Percentiles rank a stretch among this genome's conserved stretches.
These are phyloP conservation scores for Linnemannia zychae DNA, from an alignment of 192 early-diverging fungal genomes.

Conservation along the genomic window DNA sequence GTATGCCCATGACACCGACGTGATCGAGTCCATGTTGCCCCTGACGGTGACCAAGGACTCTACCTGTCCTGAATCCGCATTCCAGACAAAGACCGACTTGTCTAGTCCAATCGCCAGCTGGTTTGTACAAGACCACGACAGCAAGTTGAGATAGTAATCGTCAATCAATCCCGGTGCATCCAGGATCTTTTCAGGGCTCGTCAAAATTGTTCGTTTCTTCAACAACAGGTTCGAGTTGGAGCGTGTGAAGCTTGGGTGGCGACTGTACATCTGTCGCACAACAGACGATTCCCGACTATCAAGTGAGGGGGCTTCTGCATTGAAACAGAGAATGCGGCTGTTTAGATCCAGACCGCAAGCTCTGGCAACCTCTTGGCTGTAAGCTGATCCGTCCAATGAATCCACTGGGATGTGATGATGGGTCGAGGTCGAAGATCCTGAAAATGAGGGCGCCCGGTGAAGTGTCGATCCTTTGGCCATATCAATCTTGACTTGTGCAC, in stretches of 20 bases:
- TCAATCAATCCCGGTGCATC: slow-evolving; percentile 92
- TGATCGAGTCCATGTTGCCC: slow-evolving; percentile 66
- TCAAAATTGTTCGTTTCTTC: slow-evolving; percentile 79
- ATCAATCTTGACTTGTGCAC: slow-evolving; percentile 47
- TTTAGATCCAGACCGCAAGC: slow-evolving; percentile 85
- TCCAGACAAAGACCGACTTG: slow-evolving; percentile 92
- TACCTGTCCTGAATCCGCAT: slow-evolving; percentile 79
- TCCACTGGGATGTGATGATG: slow-evolving; percentile 59
- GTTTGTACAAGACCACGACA: slow-evolving; percentile 92
- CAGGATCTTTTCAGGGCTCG: slow-evolving; percentile 84
- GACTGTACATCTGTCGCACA: slow-evolving; percentile 68
- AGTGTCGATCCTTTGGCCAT: slow-evolving; percentile 49
- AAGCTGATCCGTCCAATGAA: slow-evolving; percentile 13
- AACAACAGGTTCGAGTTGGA: slow-evolving; percentile 31
- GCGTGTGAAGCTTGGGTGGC: slow-evolving; percentile 57
- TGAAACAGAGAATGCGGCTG: slow-evolving; percentile 87
- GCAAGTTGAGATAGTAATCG: slow-evolving; percentile 95
- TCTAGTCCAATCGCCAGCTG: slow-evolving; percentile 90
- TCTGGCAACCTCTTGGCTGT: slow-evolving; percentile 83
- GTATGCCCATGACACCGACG: slow-evolving; percentile 83
- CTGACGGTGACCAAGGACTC: slow-evolving; percentile 37
- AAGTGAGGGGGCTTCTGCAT: slow-evolving; percentile 75
- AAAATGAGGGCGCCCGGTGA: slow-evolving; percentile 7
- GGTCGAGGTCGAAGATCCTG: slow-evolving; percentile 17
- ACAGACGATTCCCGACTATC: slow-evolving; percentile 51